Base-by-base conservation (phyloP, 1,284 basidiomycete species). In the Mycosarcoma maydis region DNA sequence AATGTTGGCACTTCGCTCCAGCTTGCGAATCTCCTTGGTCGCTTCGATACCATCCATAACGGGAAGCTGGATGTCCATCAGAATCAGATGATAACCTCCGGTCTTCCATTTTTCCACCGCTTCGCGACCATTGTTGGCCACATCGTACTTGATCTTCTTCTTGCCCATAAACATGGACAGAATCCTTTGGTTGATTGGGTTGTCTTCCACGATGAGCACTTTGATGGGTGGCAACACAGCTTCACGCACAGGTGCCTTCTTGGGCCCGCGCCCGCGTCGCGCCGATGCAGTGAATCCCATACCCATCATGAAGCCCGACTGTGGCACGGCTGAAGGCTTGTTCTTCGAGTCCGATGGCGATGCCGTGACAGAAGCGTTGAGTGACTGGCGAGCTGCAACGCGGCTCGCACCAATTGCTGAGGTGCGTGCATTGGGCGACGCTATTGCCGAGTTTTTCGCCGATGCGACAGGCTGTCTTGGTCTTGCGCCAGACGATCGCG, bases 51-150 rank as follows among this genome's bases (percentile, higher is more conserved):
- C 96, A 82, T 96, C 92, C 91, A 98, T 97, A 72, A 98, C 90
- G 6, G 96, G 96, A 86, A 99, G 92, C 84, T 98, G 95, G 62
- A 99, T 98, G 83, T 99, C 96, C 96, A 99, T 99, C 83, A 99
- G 83, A 61, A 99, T 98, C 49, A 98, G 85, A 85, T 99, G 95
- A 83, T 97, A 99, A 38, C 87, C 89, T 10, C 96, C 96, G 9
- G 88, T 90, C 66, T 87, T 87, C 94, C 96, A 99, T 82, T 97
- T 97, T 71, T 93, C 87, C 9, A 99, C 92, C 0, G 96, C 96
- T 83, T 98, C 94, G 64, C 90, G 87, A 32, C 96, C 96, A 81
- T 98, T 93, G 80, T 90, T 92, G 13, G 96, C 96, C 43, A 95
- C 88, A 70, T 94, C 92, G 83, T 90, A 96, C 82, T 92, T 93